Evolutionary conservation across 257 asterid genomes (phyloP), one percentile per base, ranked within the genome.

Genomic region (Coffea canephora): DNA sequence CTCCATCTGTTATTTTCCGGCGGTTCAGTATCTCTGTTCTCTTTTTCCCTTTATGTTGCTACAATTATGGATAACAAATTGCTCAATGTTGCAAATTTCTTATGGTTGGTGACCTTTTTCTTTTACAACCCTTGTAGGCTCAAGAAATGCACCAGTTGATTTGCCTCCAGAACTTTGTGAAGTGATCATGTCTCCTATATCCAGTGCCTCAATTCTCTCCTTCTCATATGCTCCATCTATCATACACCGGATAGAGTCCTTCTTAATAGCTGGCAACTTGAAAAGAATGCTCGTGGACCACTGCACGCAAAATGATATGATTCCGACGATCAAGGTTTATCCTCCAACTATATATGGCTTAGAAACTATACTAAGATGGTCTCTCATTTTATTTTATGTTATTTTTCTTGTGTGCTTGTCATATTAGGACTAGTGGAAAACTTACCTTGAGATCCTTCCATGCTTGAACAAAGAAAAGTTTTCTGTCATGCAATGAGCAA

Each of bases 121-220:
- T 82, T 71, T 13, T 7, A 9, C 54, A 49, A 8, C 48, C 45
- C 57, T 54, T 73, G 87, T 87, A 93, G 99, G 87, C 66, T 36
- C 84, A 78, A 83, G 88, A 36, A 79, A 84, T n/a, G 77, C 84
- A 46, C 72, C 89, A 1, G 89, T 82, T 39, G 97, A 91, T 70
- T 85, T 95, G 83, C 99, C 99, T 34, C 98, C 94, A 13, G 98
- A 95, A 84, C 87, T 93, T 50, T 93, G 98, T 84, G 71, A 19
- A 31, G 79, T 95, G 21, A 15, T 93, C 79, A 90, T 91, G 96
- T 82, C 97, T 4, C 96, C 97, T 13, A 61, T 95, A 61, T 83
- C 92, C 6, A 54, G 86, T 10, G 87, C 89, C 23, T 84, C 94
- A 36, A 27, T 91, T 55, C 87, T 86, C 81, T 74, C 99, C 1